These are phyloP conservation scores for Dictyostelium capitatum DNA, from an alignment of 78 protist genomes.

Conservation along the genomic window DNA sequence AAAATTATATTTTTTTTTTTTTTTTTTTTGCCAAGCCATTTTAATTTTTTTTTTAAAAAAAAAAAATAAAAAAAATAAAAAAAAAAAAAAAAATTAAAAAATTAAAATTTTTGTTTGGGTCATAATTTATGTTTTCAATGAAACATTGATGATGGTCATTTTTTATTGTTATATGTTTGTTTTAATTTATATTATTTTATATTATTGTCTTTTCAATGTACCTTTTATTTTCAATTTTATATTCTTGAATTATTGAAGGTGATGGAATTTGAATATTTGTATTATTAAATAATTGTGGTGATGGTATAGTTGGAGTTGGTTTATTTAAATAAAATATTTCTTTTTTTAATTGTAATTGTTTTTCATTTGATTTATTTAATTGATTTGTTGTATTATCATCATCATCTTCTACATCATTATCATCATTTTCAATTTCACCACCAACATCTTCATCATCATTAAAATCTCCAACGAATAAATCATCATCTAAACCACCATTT, in stretches of 20 bases:
- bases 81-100: too few species aligned
- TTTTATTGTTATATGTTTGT: too few species aligned
- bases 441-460: neutral
- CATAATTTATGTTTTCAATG: neutral
- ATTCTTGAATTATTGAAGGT: constrained; percentile 5
- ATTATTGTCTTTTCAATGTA: neutral
- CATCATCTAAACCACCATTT: constrained; percentile 1
- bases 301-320: neutral
- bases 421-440: neutral
- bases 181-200: neutral
- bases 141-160: neutral
- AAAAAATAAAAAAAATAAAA: neutral
- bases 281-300: constrained; percentile 1
- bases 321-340: neutral
- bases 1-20: too few species aligned
- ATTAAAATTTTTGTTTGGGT: neutral
- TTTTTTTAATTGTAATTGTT: neutral
- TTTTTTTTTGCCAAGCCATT: too few species aligned
- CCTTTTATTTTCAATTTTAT: neutral
- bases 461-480: neutral
- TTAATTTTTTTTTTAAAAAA: too few species aligned
- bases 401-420: neutral
- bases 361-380: neutral
- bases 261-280: neutral
- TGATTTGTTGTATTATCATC: neutral